Evolutionary conservation across 768 basidiomycete genomes (phyloP).

Genomic region (Mycena galopus): DNA sequence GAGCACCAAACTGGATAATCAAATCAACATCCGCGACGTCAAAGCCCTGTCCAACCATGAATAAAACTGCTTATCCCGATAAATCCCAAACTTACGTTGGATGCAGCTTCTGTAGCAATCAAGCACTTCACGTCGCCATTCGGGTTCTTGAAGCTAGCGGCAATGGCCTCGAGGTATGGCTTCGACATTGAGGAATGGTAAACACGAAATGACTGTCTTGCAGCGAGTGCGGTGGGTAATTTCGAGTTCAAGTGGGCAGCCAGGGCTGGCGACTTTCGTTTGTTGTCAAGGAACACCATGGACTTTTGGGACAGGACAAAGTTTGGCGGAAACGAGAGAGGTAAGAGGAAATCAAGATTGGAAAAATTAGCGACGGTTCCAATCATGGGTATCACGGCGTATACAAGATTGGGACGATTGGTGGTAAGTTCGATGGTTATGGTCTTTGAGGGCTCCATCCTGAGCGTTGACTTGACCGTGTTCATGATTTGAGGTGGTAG

Average conservation of each 20-base stretch:
- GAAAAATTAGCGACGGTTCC: neutral
- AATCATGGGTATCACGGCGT: slow-evolving; percentile 2
- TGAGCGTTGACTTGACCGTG: neutral
- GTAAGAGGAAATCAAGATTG: neutral
- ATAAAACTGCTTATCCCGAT: too few species aligned
- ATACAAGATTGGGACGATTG: slow-evolving; percentile 6
- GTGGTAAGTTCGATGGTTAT: slow-evolving; percentile 1
- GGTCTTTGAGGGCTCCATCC: neutral
- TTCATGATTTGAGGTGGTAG: neutral
- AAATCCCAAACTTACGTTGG: neutral
- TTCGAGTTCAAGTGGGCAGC: neutral
- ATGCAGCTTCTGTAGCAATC: slow-evolving; percentile 1
- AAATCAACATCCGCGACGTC: neutral
- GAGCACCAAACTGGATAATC: slow-evolving; percentile 1
- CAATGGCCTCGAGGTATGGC: neutral
- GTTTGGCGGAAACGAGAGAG: neutral
- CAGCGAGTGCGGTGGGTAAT: neutral
- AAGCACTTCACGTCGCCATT: neutral
- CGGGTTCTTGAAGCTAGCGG: neutral
- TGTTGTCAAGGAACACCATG: slow-evolving; percentile 12
- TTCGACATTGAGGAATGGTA: slow-evolving; percentile 15
- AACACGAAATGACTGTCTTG: neutral
- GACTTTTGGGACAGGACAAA: too few species aligned
- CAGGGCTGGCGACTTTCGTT: neutral
- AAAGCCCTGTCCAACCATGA: neutral